A percentile compares a stretch with the other conserved stretches of the same genome.
phyloP scores from a whole-genome alignment of 768 basidiomycete genomes.

The Auricularia sp. region DNA sequence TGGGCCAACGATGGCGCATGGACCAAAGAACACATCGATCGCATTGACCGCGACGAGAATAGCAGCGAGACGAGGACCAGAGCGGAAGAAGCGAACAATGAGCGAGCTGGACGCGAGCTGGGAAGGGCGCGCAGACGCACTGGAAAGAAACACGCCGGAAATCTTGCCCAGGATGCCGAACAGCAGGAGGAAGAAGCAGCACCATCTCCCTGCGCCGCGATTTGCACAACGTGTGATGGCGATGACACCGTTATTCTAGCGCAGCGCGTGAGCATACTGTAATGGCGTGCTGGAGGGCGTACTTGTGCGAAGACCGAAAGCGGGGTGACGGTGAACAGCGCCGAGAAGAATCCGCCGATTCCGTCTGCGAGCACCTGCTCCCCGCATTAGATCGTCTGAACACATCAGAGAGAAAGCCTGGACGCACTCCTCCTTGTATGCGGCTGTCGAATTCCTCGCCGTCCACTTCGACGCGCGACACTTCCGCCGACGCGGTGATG shows the following conservation, averaged over 20 bases:
- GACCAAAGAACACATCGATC: too few species aligned
- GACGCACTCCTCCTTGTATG: slow-evolving; percentile 71
- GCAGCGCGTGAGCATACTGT: too few species aligned
- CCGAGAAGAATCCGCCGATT: slow-evolving; percentile 70
- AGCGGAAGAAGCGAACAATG: too few species aligned
- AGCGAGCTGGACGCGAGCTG: too few species aligned
- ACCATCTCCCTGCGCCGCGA: slow-evolving; percentile 67
- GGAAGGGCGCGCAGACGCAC: slow-evolving; percentile 31
- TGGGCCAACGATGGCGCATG: too few species aligned
- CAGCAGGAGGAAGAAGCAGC: slow-evolving; percentile 67
- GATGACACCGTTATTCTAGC: slow-evolving; percentile 78
- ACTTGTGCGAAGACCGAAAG: slow-evolving; percentile 69
- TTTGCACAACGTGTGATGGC: slow-evolving; percentile 80
- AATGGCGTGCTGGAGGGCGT: too few species aligned
- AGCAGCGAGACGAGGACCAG: too few species aligned
- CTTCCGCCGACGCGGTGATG: slow-evolving; percentile 73
- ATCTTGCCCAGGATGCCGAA: slow-evolving; percentile 76
- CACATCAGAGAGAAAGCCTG: slow-evolving; percentile 12
- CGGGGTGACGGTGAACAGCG: slow-evolving; percentile 72
- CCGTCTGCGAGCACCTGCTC: slow-evolving; percentile 46
- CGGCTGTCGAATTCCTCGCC: slow-evolving; percentile 72
- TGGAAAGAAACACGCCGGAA: slow-evolving; percentile 75
- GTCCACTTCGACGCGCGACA: slow-evolving; percentile 61
- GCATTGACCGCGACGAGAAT: too few species aligned
- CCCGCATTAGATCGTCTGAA: too few species aligned